These are phyloP conservation scores for Cladosporium sp. DNA, from an alignment of 2,329 filamentous ascomycete genomes.

Conservation along the genomic window DNA sequence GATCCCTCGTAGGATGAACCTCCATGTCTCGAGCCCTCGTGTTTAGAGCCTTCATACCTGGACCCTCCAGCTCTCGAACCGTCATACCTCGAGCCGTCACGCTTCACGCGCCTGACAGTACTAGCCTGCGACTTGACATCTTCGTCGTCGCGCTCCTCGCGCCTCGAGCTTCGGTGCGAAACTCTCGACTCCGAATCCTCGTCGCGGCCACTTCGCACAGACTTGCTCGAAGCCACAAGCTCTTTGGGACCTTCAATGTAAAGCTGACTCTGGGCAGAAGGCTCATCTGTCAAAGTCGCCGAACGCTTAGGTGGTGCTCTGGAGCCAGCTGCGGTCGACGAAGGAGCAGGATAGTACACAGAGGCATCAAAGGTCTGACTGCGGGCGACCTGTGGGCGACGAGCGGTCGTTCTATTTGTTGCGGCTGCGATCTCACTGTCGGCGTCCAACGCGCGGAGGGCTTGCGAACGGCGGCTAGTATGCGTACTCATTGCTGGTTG, in stretches of 20 bases:
- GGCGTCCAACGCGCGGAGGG: conserved; percentile 21
- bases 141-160: neutral
- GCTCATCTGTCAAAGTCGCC: conserved; percentile 12
- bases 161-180: conserved; percentile 6
- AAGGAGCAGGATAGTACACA: conserved; percentile 26
- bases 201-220: conserved; percentile 32
- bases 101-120: conserved; percentile 12
- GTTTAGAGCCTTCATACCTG: neutral
- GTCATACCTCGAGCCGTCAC: conserved; percentile 1
- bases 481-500: conserved; percentile 22
- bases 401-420: conserved; percentile 27
- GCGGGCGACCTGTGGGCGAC: conserved; percentile 26
- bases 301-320: conserved; percentile 13
- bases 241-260: conserved; percentile 13
- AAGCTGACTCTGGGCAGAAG: neutral
- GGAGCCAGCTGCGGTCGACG: neutral
- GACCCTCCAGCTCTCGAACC: conserved; percentile 9
- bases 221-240: neutral
- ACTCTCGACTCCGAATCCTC: conserved; percentile 28
- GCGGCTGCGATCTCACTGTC: conserved; percentile 30
- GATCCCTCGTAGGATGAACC: neutral
- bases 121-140: conserved; percentile 12
- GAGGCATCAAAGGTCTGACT: conserved; percentile 30
- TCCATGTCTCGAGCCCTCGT: conserved; percentile 1
- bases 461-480: conserved; percentile 25